Evolutionary conservation across 306 rosid genomes (phyloP).

Genomic region (Pachyrhizus erosus): DNA sequence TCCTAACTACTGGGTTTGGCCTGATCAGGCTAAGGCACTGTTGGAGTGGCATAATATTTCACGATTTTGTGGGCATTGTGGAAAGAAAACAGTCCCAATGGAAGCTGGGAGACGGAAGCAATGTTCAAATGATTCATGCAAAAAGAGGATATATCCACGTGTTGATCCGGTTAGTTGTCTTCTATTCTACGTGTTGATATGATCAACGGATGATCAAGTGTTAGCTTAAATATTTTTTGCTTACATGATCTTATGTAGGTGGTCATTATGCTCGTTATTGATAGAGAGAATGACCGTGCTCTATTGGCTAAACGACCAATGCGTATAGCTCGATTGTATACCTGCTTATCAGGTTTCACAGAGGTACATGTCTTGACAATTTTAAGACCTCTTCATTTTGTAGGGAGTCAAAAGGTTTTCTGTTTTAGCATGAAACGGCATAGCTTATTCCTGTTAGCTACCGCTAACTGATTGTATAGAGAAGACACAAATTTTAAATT

Average conservation of each 20-base stretch:
- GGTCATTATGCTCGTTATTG: conserved; percentile 93
- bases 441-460: conserved; percentile 10
- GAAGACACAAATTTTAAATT: conserved; percentile 2
- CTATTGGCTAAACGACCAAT: conserved; percentile 72
- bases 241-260: conserved; percentile 58
- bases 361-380: conserved; percentile 63
- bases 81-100: conserved; percentile 68
- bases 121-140: conserved; percentile 81
- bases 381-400: conserved; percentile 33
- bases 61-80: conserved; percentile 88
- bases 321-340: conserved; percentile 73
- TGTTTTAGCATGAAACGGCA: neutral
- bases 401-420: neutral
- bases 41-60: conserved; percentile 82
- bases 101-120: conserved; percentile 90
- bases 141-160: conserved; percentile 82
- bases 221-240: conserved; percentile 26
- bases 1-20: conserved; percentile 39
- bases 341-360: conserved; percentile 87
- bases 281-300: conserved; percentile 74
- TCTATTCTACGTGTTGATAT: conserved; percentile 34
- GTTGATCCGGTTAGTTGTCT: conserved; percentile 76
- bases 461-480: conserved; percentile 1
- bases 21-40: conserved; percentile 84
- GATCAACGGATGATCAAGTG: conserved; percentile 26